Evolutionary conservation across 345 rosid species (phyloP), one percentile per base, ranked within the genome.

Genomic region (Eucalyptus cladocalyx): DNA sequence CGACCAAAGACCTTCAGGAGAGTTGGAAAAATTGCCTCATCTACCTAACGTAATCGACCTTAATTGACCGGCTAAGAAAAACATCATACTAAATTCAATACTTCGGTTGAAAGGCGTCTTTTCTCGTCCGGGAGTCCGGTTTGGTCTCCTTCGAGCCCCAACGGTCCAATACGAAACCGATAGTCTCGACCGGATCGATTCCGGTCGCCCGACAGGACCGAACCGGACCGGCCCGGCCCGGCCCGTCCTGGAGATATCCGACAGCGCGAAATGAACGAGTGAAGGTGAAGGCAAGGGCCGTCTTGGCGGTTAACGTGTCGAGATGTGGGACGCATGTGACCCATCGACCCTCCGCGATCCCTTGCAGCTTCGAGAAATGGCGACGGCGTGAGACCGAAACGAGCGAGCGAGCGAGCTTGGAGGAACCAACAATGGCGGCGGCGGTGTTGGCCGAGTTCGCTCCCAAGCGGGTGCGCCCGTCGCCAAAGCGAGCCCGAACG

Each of bases 361-460:
- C 16, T 23, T 21, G 11, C 4, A 6, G 83, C 83, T 76, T 76
- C 28, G 47, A 76, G 42, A 21, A 76, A 21, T 23, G 47, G 42
- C 28, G 83, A 37, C 83, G 26, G 83, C 47, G 28, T 37, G 45
- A 76, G 83, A 76, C 28, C 83, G n/a, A n/a, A n/a, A n/a, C n/a
- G n/a, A n/a, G n/a, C 21, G 72, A 72, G 26, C 81, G 24, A 72
- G 26, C 81, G 24, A 72, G 72, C 34, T 24, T 8, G 60, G 45
- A 37, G 83, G 21, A 76, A 21, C 83, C 37, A 43, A 47, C 40
- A 53, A 94, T 93, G 97, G 93, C 86, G 92, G 89, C 16, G 16
- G 67, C 58, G 58, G 58, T 21, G 26, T 53, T 93, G 92, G 87
- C 93, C 88, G 94, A 94, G 93, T 88, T 91, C 80, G 80, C 92